Conservation (phyloP, 441 rosid genomes). For the Jatropha multifida region DNA sequence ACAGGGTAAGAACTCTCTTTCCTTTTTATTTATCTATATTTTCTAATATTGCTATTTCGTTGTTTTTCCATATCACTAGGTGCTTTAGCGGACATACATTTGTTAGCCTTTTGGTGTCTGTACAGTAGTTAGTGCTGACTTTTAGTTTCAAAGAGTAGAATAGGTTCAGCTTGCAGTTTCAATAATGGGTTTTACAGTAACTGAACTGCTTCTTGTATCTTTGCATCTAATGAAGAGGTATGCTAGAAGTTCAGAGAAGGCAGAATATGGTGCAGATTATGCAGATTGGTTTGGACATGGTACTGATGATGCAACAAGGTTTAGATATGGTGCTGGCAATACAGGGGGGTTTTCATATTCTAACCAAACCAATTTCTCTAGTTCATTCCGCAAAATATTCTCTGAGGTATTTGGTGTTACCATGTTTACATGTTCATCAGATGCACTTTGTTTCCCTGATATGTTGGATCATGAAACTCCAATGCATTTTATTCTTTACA, state of each 20-base stretch:
- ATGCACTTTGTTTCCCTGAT: conserved; percentile 15
- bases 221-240: conserved; percentile 37
- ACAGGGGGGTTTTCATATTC: conserved; percentile 56
- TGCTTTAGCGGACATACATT: not conserved
- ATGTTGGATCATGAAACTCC: conserved; percentile 25
- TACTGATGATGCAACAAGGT: conserved; percentile 29
- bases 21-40: not conserved
- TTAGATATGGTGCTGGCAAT: conserved; percentile 39
- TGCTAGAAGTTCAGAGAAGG: conserved; percentile 39
- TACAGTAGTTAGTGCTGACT: conserved; percentile 1
- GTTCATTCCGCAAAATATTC: conserved; percentile 81
- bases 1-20: conserved; percentile 40
- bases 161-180: conserved; percentile 2
- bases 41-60: conserved; percentile 7
- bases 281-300: conserved; percentile 42
- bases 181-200: conserved; percentile 18
- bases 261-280: conserved; percentile 38
- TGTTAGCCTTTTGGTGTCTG: not conserved
- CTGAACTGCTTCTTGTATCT: conserved; percentile 17
- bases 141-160: not conserved
- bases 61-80: conserved; percentile 1
- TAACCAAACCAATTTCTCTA: conserved; percentile 62
- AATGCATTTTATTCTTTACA: conserved; percentile 33
- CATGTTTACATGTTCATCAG: conserved; percentile 8
- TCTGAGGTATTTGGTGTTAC: conserved; percentile 57